A percentile compares a stretch with the other conserved stretches of the same genome.
Conservation (phyloP, 225 moss, liverwort and hornwort genomes). For the Sphagnum contortum region DNA sequence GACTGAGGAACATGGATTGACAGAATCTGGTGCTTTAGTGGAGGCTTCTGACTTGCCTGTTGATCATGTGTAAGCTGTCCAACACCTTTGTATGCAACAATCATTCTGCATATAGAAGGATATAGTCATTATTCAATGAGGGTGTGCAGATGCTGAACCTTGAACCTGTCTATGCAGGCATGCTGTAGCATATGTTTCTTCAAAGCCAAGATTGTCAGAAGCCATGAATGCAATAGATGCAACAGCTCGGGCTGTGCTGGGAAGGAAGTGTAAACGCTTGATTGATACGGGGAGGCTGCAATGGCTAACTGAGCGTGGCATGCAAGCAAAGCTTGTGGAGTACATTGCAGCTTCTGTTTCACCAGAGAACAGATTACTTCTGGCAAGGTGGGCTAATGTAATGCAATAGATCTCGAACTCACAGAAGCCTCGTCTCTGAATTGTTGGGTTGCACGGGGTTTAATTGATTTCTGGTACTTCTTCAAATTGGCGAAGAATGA, state of each 20-base stretch:
- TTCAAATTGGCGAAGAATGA: too few relatives aligned
- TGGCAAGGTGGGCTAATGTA: conserved; percentile 23
- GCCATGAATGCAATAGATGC: conserved; percentile 51
- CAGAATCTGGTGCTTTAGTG: conserved; percentile 12
- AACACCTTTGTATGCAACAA: background rate
- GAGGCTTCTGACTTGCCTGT: conserved; percentile 9
- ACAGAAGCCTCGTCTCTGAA: too few relatives aligned
- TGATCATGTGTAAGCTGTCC: conserved; percentile 11
- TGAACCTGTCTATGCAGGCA: too few relatives aligned
- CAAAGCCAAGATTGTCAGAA: conserved; percentile 44
- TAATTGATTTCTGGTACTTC: too few relatives aligned
- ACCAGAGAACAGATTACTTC: conserved; percentile 78
- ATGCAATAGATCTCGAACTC: too few relatives aligned
- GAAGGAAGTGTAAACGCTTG: conserved; percentile 74
- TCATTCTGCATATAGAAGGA: too few relatives aligned
- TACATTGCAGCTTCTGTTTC: conserved; percentile 62
- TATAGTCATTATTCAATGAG: too few relatives aligned
- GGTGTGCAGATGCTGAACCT: too few relatives aligned
- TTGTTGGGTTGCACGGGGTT: too few relatives aligned
- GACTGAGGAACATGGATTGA: conserved; percentile 40
- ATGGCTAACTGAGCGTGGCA: conserved; percentile 50
- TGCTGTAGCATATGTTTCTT: background rate
- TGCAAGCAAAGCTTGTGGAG: conserved; percentile 69
- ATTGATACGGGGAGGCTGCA: conserved; percentile 74
- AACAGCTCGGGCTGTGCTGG: conserved; percentile 36